Evolutionary conservation across 1,139 yeast species (phyloP).

Genomic region (Candida sp.): DNA sequence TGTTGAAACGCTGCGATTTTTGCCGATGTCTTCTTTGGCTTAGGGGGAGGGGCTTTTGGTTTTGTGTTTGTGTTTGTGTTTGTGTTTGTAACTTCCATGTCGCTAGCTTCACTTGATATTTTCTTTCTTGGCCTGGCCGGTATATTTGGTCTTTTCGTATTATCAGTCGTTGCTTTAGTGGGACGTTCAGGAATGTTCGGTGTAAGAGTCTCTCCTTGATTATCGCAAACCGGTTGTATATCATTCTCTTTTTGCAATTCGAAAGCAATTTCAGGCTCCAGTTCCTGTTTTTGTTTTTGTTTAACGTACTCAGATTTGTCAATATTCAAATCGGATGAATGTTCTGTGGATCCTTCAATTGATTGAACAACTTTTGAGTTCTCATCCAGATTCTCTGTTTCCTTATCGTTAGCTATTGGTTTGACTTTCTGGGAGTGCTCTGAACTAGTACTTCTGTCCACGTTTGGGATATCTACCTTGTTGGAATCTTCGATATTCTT

Average conservation of each 20-base stretch:
- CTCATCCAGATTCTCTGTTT: neutral
- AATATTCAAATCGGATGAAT: neutral
- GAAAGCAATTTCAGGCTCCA: neutral
- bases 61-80: neutral
- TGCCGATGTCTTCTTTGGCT: conserved; percentile 73
- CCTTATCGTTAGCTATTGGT: neutral
- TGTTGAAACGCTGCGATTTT: conserved; percentile 33
- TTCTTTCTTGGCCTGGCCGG: conserved; percentile 4
- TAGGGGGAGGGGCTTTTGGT: conserved; percentile 54
- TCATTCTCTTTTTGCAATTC: neutral
- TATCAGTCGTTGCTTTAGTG: neutral
- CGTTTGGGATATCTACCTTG: neutral
- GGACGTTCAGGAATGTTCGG: conserved; percentile 4
- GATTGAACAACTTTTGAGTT: neutral
- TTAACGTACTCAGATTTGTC: neutral
- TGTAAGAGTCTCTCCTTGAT: neutral
- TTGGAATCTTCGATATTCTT: neutral
- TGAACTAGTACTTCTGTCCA: neutral
- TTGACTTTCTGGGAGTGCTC: neutral
- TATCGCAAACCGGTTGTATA: too few species aligned
- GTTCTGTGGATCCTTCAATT: neutral
- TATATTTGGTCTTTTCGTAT: neutral
- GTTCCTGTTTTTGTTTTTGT: neutral
- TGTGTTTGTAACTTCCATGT: neutral
- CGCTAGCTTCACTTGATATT: neutral